Percentiles rank a stretch among this genome's conserved stretches.
These are phyloP conservation scores for Jaminaea rosea DNA, from an alignment of 1,284 basidiomycete species.

Conservation along the genomic window DNA sequence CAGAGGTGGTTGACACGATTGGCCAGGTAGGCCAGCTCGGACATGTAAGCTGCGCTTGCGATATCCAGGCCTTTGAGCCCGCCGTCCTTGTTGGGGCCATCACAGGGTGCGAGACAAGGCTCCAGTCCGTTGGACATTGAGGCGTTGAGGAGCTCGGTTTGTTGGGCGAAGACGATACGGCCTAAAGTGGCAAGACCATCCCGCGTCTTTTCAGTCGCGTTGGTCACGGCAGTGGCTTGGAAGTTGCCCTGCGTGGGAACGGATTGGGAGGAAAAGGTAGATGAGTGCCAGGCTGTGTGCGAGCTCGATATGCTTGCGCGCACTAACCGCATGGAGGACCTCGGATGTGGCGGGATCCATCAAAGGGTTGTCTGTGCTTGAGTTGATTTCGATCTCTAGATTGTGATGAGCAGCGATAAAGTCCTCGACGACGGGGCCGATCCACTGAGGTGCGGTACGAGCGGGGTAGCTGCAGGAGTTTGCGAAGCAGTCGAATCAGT, in stretches of 20 bases:
- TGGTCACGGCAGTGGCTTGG: slow-evolving; percentile 60
- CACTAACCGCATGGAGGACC: slow-evolving; percentile 10
- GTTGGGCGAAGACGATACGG: slow-evolving; percentile 71
- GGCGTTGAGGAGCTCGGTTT: slow-evolving; percentile 62
- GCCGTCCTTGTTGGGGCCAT: slow-evolving; percentile 8
- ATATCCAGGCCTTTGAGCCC: slow-evolving; percentile 70
- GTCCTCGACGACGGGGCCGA: slow-evolving; percentile 77
- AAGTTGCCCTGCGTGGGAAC: slow-evolving; percentile 16
- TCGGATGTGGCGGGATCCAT: slow-evolving; percentile 18
- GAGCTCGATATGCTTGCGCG: no score
- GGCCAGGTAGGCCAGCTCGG: slow-evolving; percentile 71
- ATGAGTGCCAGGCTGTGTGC: no score
- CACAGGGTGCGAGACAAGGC: slow-evolving; percentile 21
- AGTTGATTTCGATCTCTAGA: slow-evolving; percentile 71
- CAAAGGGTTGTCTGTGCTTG: slow-evolving; percentile 56
- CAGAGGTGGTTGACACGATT: slow-evolving; percentile 76
- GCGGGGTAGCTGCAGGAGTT: slow-evolving; percentile 58
- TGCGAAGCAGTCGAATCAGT: no score
- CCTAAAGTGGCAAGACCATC: slow-evolving; percentile 71
- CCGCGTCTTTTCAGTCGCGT: slow-evolving; percentile 78
- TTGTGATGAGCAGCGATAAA: slow-evolving; percentile 59
- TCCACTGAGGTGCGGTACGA: slow-evolving; percentile 52
- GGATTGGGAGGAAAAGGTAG: no score
- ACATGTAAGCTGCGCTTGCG: slow-evolving; percentile 48
- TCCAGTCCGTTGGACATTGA: slow-evolving; percentile 29